Evolutionary conservation across 306 rosid species (phyloP).

Genomic region (Acacia crassicarpa): DNA sequence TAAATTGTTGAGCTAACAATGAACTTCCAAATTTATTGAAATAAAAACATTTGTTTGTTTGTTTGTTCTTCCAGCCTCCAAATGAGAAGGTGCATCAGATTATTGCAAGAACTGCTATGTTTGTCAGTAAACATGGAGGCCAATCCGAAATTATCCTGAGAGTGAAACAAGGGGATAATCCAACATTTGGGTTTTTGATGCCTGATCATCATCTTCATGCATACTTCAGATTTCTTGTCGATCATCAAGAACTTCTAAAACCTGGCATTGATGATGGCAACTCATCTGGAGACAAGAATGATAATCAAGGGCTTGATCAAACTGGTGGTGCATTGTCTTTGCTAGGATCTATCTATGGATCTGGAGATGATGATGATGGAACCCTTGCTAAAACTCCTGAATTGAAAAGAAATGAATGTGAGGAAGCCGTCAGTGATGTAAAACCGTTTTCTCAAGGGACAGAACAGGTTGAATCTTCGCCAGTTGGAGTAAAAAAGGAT

Average conservation of each 20-base stretch:
- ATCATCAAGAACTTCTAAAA: conserved; percentile 69
- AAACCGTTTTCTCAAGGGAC: conserved; percentile 35
- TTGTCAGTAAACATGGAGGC: conserved; percentile 77
- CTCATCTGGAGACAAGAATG: conserved; percentile 46
- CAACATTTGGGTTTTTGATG: conserved; percentile 88
- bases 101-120: conserved; percentile 75
- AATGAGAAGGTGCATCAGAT: conserved; percentile 86
- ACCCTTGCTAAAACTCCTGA: conserved; percentile 29
- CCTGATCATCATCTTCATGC: conserved; percentile 79
- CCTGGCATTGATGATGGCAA: conserved; percentile 44
- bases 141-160: conserved; percentile 88
- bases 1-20: conserved; percentile 28
- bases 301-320: conserved; percentile 45
- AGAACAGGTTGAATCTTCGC: conserved; percentile 42
- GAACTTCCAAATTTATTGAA: conserved; percentile 35
- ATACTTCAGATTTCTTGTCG: conserved; percentile 77
- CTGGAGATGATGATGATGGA: conserved; percentile 82
- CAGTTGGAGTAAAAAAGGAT: conserved; percentile 45
- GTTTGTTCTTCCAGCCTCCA: conserved; percentile 66
- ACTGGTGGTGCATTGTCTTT: conserved; percentile 80
- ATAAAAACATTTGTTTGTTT: conserved; percentile 20
- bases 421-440: conserved; percentile 20
- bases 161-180: conserved; percentile 93
- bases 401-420: not conserved
- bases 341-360: conserved; percentile 85